A percentile compares a stretch with the other conserved stretches of the same genome.
Evolutionary conservation across 2,329 filamentous ascomycete genomes (phyloP).

Genomic region (Stenocarpella maydis): DNA sequence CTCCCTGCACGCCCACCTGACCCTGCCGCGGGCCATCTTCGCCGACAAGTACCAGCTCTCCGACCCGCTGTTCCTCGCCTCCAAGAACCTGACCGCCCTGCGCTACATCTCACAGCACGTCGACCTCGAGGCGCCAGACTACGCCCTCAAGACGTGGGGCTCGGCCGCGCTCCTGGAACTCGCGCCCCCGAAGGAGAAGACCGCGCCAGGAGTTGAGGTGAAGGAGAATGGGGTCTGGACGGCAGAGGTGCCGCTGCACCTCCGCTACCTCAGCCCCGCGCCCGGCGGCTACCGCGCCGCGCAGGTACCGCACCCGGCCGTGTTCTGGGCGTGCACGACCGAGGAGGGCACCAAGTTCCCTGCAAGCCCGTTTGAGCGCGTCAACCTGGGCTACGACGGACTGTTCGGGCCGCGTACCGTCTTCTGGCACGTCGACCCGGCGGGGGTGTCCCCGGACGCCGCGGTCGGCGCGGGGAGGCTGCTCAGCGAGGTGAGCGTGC

Average conservation of each 20-base stretch:
- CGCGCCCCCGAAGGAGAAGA: conserved; percentile 55
- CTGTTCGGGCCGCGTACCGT: conserved; percentile 79
- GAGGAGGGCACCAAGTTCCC: conserved; percentile 72
- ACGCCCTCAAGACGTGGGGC: conserved; percentile 80
- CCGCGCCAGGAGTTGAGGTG: background rate
- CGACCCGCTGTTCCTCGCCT: conserved; percentile 78
- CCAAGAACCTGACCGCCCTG: conserved; percentile 78
- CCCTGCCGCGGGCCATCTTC: conserved; percentile 82
- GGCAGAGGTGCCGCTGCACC: conserved; percentile 79
- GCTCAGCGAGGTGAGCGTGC: conserved; percentile 66
- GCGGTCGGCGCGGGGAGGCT: conserved; percentile 47
- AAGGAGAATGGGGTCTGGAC: conserved; percentile 62
- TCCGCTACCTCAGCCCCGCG: conserved; percentile 79
- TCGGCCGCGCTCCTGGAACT: conserved; percentile 81
- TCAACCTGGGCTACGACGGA: conserved; percentile 85
- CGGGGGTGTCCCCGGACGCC: conserved; percentile 41
- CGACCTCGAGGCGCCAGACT: conserved; percentile 90
- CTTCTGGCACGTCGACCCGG: conserved; percentile 80
- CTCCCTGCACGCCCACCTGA: conserved; percentile 80
- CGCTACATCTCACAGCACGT: conserved; percentile 77
- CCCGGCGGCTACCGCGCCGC: conserved; percentile 61
- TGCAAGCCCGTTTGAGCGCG: conserved; percentile 84
- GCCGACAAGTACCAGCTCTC: conserved; percentile 86
- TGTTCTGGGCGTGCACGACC: conserved; percentile 90
- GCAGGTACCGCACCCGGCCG: conserved; percentile 78